These are phyloP conservation scores for Clavispora carvajalis DNA, from an alignment of 805 yeast species.

Conservation along the genomic window DNA sequence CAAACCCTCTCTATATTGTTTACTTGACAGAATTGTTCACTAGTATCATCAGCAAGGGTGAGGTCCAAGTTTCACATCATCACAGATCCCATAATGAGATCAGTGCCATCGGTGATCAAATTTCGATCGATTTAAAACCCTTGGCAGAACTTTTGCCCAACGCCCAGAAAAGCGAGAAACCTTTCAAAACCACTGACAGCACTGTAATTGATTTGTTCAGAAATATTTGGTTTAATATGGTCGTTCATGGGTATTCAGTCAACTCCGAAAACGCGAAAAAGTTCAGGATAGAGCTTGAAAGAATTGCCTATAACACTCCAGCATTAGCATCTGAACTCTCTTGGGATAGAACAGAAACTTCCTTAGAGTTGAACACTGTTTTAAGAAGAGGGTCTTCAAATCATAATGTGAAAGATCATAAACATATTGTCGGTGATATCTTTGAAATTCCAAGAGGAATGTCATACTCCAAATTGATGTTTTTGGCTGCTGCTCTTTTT, in stretches of 20 bases:
- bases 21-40: slow-evolving; percentile 65
- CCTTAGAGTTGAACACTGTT: slow-evolving; percentile 86
- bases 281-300: slow-evolving; percentile 46
- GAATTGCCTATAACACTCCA: slow-evolving; percentile 73
- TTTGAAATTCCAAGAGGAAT: slow-evolving; percentile 47
- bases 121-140: slow-evolving; percentile 59
- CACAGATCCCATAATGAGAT: slow-evolving; percentile 76
- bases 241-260: slow-evolving; percentile 79
- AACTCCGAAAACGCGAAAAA: slow-evolving; percentile 48
- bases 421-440: slow-evolving; percentile 49
- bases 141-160: slow-evolving; percentile 71
- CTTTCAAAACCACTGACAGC: slow-evolving; percentile 43
- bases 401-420: slow-evolving; percentile 71
- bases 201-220: slow-evolving; percentile 58
- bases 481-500: slow-evolving; percentile 74
- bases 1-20: slow-evolving; percentile 45
- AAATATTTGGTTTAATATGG: slow-evolving; percentile 92
- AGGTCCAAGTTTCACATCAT: slow-evolving; percentile 66
- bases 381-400: slow-evolving; percentile 85
- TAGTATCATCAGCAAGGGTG: slow-evolving; percentile 71
- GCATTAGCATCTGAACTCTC: slow-evolving; percentile 24
- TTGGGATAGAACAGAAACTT: slow-evolving; percentile 76
- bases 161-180: slow-evolving; percentile 35
- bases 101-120: slow-evolving; percentile 64
- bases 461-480: slow-evolving; percentile 78